Evolutionary conservation across 2,329 filamentous ascomycete genomes (phyloP), one percentile per base, ranked within the genome.

Genomic region (Dothidotthia symphoricarpi): DNA sequence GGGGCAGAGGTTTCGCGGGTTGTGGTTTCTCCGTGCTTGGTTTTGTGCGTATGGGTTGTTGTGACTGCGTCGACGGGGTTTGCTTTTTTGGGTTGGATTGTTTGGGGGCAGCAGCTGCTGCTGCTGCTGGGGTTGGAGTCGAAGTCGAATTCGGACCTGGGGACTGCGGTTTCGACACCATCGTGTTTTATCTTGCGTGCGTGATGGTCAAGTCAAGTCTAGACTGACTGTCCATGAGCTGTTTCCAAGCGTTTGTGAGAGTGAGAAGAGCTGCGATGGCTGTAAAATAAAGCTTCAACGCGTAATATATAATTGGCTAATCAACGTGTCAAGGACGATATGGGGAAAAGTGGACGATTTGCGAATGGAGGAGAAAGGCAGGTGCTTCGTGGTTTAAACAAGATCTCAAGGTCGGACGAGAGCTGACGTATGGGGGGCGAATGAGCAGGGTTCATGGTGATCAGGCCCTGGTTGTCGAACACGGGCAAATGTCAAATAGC

Each of bases 361-460:
- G 27, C 12, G 17, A 11, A 29, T 17, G 31, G 17, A 12, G 29
- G 16, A 12, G n/a, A 33, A 17, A 22, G 22, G 32, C 19, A 31
- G 13, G 27, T 33, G 28, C 10, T 36, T 27, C 24, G 7, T 16
- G 33, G 36, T 29, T 42, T 31, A 59, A 59, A 46, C 55, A 61
- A 54, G 57, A 51, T 59, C 39, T 63, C 37, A 41, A 55, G 46
- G 54, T 63, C 49, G 55, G 49, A 55, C 51, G 19, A 22, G 48
- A 33, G 31, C 52, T 66, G 63, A 64, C 61, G 61, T 64, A 65
- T 56, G 53, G 59, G 57, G 57, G 51, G 49, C 49, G 48, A 41
- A 38, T 36, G 24, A 41, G 39, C 54, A 51, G 43, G 55, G 51
- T n/a, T 28, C 19, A 22, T 5, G 19, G 19, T 22, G 19, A 22